Base-by-base conservation (phyloP, 2,329 filamentous ascomycete species). In the Camillea tinctor region DNA sequence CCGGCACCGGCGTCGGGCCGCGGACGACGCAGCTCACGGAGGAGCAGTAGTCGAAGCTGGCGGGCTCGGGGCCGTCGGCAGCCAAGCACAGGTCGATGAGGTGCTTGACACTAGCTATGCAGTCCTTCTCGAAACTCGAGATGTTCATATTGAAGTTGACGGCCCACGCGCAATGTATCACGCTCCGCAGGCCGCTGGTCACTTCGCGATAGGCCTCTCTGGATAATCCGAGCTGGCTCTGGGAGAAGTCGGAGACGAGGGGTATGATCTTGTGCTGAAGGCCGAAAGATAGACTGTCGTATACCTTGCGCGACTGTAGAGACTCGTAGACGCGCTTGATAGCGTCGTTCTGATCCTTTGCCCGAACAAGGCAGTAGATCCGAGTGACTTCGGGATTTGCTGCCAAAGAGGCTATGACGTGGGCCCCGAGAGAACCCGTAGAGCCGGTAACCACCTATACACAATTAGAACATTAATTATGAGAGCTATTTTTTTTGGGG, bases 371-470 rank as follows among this genome's bases (percentile, higher is more conserved):
- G 57, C 80, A 81, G 74, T 82, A 85, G 1, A 87, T 73, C 6
- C 73, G 74, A 30, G 75, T 73, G 30, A 91, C 77, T 20, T 83
- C 82, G 11, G 84, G 79, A n/a, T 83, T 77, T 1, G 80, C 76
- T 1, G 83, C 81, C 15, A 91, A 79, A n/a, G 85, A 81, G 3
- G 82, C 80, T 1, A 86, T 77, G 1, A 88, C 75, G 64, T 88
- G 86, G 0, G 84, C 79, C 1, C 88, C 88, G 0, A 90, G 76
- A 1, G 86, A 87, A 1, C 88, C 88, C 0, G 88, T 90, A 0
- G 83, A 81, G 1, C 88, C 88, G 0, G 88, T 90, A 3, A 90
- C 71, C 1, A 87, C 72, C 36, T n/a, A 44, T 4, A 9, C 2
- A 15, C 17, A 15, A 17, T 44, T 44, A 4, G 6, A 15, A 44